These are phyloP conservation scores for Rhododendron mucronatum DNA, from an alignment of 148 eudicot genomes.

Conservation along the genomic window DNA sequence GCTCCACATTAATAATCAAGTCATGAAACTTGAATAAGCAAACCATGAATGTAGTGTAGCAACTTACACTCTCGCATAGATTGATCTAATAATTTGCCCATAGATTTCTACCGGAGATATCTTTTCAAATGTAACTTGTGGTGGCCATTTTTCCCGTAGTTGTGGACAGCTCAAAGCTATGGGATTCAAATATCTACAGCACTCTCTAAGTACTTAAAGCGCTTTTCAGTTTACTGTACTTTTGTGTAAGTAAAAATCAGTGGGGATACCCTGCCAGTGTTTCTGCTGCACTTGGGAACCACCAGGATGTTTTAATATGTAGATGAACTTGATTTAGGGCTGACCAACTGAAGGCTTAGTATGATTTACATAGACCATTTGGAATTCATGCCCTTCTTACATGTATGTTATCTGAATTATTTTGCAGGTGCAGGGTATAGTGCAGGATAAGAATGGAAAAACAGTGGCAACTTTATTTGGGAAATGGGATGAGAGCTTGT, in stretches of 20 bases:
- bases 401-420: constrained; percentile 1
- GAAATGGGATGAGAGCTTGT: constrained; percentile 99
- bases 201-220: not conserved
- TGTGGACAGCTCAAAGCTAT: not conserved
- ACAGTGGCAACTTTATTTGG: constrained; percentile 80
- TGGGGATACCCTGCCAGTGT: not conserved
- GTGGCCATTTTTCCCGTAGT: not conserved
- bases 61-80: not conserved
- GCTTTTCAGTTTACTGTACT: not conserved
- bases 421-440: constrained; percentile 85
- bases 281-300: not conserved
- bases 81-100: not conserved
- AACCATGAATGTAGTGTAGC: not conserved
- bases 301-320: not conserved
- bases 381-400: not conserved
- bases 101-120: not conserved
- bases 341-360: not conserved
- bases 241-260: not conserved
- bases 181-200: not conserved
- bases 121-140: not conserved
- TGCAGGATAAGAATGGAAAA: constrained; percentile 86
- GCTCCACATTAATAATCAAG: not conserved
- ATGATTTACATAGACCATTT: not conserved
- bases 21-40: not conserved
- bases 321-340: not conserved